phyloP scores from a whole-genome alignment of 2,329 filamentous ascomycete genomes.

The Pseudogymnoascus sp. region DNA sequence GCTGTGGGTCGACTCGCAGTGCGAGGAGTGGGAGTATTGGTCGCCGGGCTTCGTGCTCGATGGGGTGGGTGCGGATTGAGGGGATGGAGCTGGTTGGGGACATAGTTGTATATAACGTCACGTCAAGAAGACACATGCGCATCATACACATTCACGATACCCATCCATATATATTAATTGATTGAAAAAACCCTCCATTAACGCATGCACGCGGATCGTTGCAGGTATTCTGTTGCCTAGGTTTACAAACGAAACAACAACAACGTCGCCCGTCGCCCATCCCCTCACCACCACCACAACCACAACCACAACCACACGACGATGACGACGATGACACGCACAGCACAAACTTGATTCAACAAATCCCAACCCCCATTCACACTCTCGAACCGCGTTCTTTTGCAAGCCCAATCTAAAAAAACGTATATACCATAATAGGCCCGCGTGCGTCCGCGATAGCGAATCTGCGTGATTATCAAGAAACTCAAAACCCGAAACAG shows the following conservation, averaged over 20 bases:
- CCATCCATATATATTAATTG: not conserved
- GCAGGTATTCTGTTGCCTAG: not conserved
- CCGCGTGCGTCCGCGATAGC: not conserved
- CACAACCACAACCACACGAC: too few relatives aligned
- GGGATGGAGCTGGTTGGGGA: not conserved
- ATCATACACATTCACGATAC: not conserved
- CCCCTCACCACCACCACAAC: too few relatives aligned
- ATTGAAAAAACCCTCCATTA: not conserved
- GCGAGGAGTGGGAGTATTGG: slow-evolving; percentile 88
- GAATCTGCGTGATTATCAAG: not conserved
- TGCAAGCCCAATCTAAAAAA: not conserved
- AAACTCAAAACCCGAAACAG: not conserved
- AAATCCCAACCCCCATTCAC: too few relatives aligned
- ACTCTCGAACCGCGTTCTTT: not conserved
- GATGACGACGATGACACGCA: not conserved
- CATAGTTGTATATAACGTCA: slow-evolving; percentile 1
- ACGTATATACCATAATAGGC: not conserved
- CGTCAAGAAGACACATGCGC: not conserved
- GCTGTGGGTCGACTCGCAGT: slow-evolving; percentile 89
- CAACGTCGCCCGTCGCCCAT: not conserved
- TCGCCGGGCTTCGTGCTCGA: slow-evolving; percentile 61
- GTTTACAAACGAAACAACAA: not conserved
- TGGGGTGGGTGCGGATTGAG: slow-evolving; percentile 16
- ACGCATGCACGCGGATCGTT: not conserved
- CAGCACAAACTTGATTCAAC: not conserved